phyloP scores from a whole-genome alignment of 2,329 filamentous ascomycete genomes.

The Bimuria novae-zelandiae region DNA sequence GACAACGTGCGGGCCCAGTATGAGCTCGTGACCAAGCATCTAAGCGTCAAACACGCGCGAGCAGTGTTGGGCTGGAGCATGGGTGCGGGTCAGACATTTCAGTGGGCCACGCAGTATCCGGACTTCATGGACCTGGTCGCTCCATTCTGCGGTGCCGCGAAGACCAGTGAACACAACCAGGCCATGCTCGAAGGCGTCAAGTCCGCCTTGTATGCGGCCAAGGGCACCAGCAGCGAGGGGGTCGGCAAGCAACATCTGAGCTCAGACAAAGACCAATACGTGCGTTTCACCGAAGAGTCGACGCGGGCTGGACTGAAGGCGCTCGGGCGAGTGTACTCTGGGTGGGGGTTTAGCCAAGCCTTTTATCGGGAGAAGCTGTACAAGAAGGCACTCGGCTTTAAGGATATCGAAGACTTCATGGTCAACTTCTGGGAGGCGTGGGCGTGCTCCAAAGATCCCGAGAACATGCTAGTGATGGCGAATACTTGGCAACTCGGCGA shows the following conservation, averaged over 20 bases:
- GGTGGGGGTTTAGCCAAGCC: conserved; percentile 79
- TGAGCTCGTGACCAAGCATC: conserved; percentile 65
- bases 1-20: conserved; percentile 73
- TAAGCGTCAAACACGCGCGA: conserved; percentile 63
- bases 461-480: conserved; percentile 75
- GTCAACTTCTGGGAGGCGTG: conserved; percentile 76
- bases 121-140: conserved; percentile 68
- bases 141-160: conserved; percentile 69
- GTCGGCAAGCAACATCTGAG: conserved; percentile 37
- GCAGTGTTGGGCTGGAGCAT: conserved; percentile 73
- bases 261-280: conserved; percentile 43
- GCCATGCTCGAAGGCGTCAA: conserved; percentile 71
- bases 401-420: conserved; percentile 74
- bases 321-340: conserved; percentile 75
- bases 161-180: conserved; percentile 68
- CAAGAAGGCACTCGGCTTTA: conserved; percentile 66
- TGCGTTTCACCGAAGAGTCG: conserved; percentile 59
- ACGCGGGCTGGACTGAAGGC: conserved; percentile 67
- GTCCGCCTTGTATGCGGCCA: conserved; percentile 62
- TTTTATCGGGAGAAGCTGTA: conserved; percentile 77
- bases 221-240: conserved; percentile 59
- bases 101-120: conserved; percentile 66
- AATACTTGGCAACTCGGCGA: conserved; percentile 80
- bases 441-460: conserved; percentile 74
- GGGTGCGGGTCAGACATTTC: conserved; percentile 69